Evolutionary conservation across 495 filamentous ascomycete species (phyloP).

Genomic region (Margaritispora aquatica): DNA sequence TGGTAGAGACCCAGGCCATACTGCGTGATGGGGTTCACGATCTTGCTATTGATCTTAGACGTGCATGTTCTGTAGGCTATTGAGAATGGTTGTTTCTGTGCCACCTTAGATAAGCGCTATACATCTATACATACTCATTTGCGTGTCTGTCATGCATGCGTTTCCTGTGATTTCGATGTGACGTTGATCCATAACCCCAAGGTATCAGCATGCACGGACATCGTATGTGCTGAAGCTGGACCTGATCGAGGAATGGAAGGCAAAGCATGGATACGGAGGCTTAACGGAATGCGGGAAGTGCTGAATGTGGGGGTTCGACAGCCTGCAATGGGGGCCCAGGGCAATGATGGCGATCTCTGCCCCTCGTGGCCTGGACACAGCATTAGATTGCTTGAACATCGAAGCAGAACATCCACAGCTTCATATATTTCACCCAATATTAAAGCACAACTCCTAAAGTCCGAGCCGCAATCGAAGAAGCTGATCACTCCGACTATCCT

Average conservation of each 20-base stretch:
- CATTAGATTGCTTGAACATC: no score
- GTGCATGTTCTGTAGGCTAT: background rate
- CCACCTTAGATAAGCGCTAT: background rate
- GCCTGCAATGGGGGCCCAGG: background rate
- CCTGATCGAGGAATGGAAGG: no score
- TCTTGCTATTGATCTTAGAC: background rate
- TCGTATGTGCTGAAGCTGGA: no score
- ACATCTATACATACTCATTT: no score
- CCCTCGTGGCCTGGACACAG: no score
- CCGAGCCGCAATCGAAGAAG: background rate
- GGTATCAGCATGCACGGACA: no score
- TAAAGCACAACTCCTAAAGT: no score
- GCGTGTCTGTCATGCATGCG: no score
- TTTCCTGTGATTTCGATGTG: no score
- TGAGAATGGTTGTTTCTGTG: background rate
- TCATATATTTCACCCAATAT: no score
- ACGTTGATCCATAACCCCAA: background rate
- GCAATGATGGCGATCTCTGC: background rate
- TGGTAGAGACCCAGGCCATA: conserved; percentile 26
- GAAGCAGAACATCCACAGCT: background rate
- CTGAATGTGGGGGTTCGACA: background rate
- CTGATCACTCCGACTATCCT: no score
- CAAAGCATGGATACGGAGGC: background rate
- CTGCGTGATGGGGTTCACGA: conserved; percentile 1
- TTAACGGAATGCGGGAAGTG: background rate